phyloP scores from a whole-genome alignment of 257 asterid species.

The Jaltomata sinuosa region DNA sequence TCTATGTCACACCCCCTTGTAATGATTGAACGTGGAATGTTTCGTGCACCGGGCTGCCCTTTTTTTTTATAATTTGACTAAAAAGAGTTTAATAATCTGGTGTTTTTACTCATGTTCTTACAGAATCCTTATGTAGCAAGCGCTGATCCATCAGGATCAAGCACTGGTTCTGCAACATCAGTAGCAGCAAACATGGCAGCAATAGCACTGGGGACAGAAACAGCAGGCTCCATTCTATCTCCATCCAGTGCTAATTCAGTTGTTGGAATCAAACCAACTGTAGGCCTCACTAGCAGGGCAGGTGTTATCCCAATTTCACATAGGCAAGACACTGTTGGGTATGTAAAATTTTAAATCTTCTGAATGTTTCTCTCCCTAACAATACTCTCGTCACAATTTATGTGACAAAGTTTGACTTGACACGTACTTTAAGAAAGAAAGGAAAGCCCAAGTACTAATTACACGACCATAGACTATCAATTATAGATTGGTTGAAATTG shows the following conservation, averaged over 20 bases:
- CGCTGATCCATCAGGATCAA: constrained; percentile 48
- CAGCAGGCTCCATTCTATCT: constrained; percentile 55
- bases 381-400: not conserved
- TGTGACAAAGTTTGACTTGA: not conserved
- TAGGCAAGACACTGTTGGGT: constrained; percentile 51
- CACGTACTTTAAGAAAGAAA: not conserved
- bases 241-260: constrained; percentile 51
- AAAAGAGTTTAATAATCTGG: not conserved
- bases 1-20: not conserved
- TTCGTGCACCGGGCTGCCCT: not conserved
- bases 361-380: too few species aligned
- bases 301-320: constrained; percentile 61
- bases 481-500: not conserved
- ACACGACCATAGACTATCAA: not conserved
- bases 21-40: too few species aligned
- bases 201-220: constrained; percentile 60
- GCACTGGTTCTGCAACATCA: constrained; percentile 61
- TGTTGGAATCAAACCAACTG: constrained; percentile 66
- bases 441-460: too few species aligned
- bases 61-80: not conserved
- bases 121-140: constrained; percentile 51
- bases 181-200: constrained; percentile 58
- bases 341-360: too few species aligned
- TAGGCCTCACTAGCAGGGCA: constrained; percentile 58
- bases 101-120: not conserved